Evolutionary conservation across 345 rosid species (phyloP).

Genomic region (Populus ilicifolia): DNA sequence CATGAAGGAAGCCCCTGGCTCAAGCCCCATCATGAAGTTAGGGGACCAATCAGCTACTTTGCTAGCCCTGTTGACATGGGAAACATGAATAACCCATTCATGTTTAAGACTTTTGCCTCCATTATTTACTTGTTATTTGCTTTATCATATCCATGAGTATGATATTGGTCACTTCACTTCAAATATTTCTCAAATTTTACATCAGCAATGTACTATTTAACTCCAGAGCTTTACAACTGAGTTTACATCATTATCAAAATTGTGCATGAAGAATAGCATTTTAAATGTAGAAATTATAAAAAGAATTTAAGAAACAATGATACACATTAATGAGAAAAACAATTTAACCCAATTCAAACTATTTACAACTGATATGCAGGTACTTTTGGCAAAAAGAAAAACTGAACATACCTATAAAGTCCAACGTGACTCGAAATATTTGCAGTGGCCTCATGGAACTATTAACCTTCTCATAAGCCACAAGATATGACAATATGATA

Average conservation of each 20-base stretch:
- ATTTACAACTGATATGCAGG: neutral
- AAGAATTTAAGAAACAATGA: neutral
- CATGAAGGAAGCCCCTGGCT: too few species aligned
- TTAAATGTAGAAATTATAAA: neutral
- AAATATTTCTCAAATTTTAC: neutral
- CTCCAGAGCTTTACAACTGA: neutral
- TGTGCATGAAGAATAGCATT: neutral
- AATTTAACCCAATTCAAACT: neutral
- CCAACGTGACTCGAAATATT: slow-evolving; percentile 63
- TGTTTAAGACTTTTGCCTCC: too few species aligned
- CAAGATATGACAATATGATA: slow-evolving; percentile 66
- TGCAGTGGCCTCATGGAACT: slow-evolving; percentile 64
- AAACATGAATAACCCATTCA: too few species aligned
- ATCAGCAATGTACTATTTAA: neutral
- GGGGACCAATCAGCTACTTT: too few species aligned
- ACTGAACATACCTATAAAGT: slow-evolving; percentile 61
- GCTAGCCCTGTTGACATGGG: too few species aligned
- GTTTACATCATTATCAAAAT: neutral
- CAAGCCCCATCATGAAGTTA: too few species aligned
- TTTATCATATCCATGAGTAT: too few species aligned
- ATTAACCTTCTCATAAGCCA: slow-evolving; percentile 48
- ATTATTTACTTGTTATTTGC: too few species aligned
- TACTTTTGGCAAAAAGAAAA: neutral
- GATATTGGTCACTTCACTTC: neutral
- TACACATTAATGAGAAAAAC: neutral